A percentile compares a stretch with the other conserved stretches of the same genome.
Conservation (phyloP, 768 basidiomycete genomes). For the Daedalea quercina region DNA sequence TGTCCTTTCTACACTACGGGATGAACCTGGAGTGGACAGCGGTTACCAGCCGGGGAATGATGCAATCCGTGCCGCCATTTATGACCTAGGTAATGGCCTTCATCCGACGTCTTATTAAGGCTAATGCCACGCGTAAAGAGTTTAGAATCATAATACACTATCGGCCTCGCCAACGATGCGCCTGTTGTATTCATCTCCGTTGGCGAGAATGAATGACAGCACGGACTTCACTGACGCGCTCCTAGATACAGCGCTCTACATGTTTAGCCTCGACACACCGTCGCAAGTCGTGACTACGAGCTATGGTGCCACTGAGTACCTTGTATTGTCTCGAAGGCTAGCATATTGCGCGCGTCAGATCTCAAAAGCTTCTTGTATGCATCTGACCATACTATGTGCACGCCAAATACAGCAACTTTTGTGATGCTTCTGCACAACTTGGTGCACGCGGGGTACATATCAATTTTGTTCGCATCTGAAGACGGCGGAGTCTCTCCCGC, state of each 20-base stretch:
- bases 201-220: slow-evolving; percentile 12
- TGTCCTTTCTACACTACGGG: too few relatives aligned
- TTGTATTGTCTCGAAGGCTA: slow-evolving; percentile 50
- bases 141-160: slow-evolving; percentile 16
- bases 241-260: slow-evolving; percentile 47
- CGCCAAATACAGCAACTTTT: slow-evolving; percentile 44
- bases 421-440: slow-evolving; percentile 57
- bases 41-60: too few relatives aligned
- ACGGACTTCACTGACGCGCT: slow-evolving; percentile 19
- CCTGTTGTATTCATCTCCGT: slow-evolving; percentile 50
- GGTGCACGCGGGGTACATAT: slow-evolving; percentile 62
- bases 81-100: too few relatives aligned
- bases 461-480: slow-evolving; percentile 61
- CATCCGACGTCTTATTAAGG: too few relatives aligned
- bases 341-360: slow-evolving; percentile 42
- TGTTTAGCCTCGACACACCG: slow-evolving; percentile 35
- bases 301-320: slow-evolving; percentile 67
- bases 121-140: too few relatives aligned
- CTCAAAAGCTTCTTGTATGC: too few relatives aligned
- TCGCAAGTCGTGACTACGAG: slow-evolving; percentile 62
- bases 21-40: too few relatives aligned
- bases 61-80: too few relatives aligned
- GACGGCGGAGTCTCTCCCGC: slow-evolving; percentile 59
- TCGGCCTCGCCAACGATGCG: slow-evolving; percentile 37
- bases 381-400: too few relatives aligned